Base-by-base conservation (phyloP, 805 yeast species). In the Candida pseudoglaebosa region DNA sequence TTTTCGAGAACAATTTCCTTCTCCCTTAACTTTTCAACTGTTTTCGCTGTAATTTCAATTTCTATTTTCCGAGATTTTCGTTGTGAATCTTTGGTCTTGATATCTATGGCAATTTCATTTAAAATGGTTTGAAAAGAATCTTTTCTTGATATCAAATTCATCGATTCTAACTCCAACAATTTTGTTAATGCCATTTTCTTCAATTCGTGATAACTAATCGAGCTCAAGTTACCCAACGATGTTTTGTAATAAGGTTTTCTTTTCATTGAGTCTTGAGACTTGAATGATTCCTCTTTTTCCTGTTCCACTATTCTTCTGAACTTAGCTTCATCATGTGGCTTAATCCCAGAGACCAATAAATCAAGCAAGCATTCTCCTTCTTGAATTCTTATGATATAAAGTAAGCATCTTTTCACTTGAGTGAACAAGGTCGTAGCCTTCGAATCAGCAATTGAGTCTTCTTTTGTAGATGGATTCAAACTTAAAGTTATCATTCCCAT, bases 331-430 rank as follows among this genome's bases (percentile, higher is more conserved):
- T 91, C 91, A 13, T 67, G 70, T 0, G 81, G 76, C 26, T 70
- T 67, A 21, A 85, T 86, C 3, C 83, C 84, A 3, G 81, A 75
- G 7, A 84, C 70, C 36, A 88, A 59, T 38, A 87, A 61, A 36
- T 84, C 91, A 39, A 82, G 73, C 33, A 91, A 69, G 45, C 79
- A 81, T 2, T 74, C 67, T 18, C 80, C 80, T 10, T 77, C 75
- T 65, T 93, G 97, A 4, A 93, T 85, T 47, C 89, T 80, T 45
- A 90, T 78, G 52, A 91, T 78, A 53, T 88, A 88, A 12, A 84
- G 62, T n/a, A 90, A 64, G 48, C 89, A 83, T 45, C 95, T 69
- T 57, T 91, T 91, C 0, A 84, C 88, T 53, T 87, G 89, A 38
- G 87, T 73, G 50, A 82, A 66, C 21, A 86, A 61, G 4, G 83